Conservation (phyloP, 441 rosid genomes). For the Pelargonium cotyledonis region DNA sequence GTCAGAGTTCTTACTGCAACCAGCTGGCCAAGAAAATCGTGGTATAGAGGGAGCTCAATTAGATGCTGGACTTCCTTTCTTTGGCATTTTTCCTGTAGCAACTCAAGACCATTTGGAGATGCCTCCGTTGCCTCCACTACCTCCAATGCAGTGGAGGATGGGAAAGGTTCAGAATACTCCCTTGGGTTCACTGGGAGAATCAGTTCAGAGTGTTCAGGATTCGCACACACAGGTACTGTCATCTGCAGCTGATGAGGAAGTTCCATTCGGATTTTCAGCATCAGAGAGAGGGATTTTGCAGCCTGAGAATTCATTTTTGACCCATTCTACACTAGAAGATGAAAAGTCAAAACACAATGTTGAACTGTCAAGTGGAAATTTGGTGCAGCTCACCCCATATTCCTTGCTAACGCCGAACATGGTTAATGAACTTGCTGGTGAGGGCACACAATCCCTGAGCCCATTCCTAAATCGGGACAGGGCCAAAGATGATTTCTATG, state of each 20-base stretch:
- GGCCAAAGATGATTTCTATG: slow-evolving; percentile 23
- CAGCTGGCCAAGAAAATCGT: too few relatives aligned
- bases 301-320: slow-evolving; percentile 24
- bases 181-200: slow-evolving; percentile 30
- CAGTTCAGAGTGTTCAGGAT: slow-evolving; percentile 26
- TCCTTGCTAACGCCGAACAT: neutral
- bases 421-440: neutral
- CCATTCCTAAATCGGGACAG: slow-evolving; percentile 17
- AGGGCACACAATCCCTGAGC: slow-evolving; percentile 17
- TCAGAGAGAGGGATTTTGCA: slow-evolving; percentile 20
- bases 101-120: slow-evolving; percentile 39
- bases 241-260: slow-evolving; percentile 28
- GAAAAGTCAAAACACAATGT: slow-evolving; percentile 14
- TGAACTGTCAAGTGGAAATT: too few relatives aligned
- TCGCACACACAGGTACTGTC: slow-evolving; percentile 26
- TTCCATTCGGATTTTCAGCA: slow-evolving; percentile 8
- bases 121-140: slow-evolving; percentile 87
- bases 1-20: too few relatives aligned
- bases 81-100: slow-evolving; percentile 17
- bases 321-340: slow-evolving; percentile 18
- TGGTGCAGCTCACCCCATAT: neutral
- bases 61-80: neutral
- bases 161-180: slow-evolving; percentile 50
- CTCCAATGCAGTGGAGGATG: slow-evolving; percentile 83
- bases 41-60: neutral